A percentile compares a stretch with the other conserved stretches of the same genome.
phyloP scores from a whole-genome alignment of 2,329 filamentous ascomycete species.

The Pestalotiopsis sp. region DNA sequence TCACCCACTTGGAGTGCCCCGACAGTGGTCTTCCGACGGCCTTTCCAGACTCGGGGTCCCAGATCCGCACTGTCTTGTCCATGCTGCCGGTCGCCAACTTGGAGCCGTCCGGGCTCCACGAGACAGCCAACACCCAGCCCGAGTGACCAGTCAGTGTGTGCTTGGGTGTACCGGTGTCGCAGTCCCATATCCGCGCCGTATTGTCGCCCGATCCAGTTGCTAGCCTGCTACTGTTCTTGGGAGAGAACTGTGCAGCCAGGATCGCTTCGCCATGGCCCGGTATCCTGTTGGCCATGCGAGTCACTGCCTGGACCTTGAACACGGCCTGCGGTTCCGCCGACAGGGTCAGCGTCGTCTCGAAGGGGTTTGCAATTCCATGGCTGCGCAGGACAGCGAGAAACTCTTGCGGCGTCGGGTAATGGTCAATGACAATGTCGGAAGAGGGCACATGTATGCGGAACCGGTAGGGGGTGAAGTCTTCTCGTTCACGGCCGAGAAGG shows the following conservation, averaged over 20 bases:
- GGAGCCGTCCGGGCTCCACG: constrained; percentile 82
- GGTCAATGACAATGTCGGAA: constrained; percentile 55
- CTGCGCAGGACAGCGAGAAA: constrained; percentile 55
- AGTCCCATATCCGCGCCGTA: constrained; percentile 92
- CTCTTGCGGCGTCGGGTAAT: constrained; percentile 52
- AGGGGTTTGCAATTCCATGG: constrained; percentile 61
- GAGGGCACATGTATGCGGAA: constrained; percentile 62
- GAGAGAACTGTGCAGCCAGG: constrained; percentile 83
- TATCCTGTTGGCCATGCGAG: constrained; percentile 85
- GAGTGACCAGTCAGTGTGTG: constrained; percentile 86
- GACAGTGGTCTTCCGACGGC: constrained; percentile 72
- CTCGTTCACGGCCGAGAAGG: constrained; percentile 69
- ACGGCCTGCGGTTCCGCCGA: constrained; percentile 82
- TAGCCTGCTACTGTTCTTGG: constrained; percentile 73
- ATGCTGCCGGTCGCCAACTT: constrained; percentile 88
- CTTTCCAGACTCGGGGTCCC: constrained; percentile 83
- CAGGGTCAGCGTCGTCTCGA: constrained; percentile 57
- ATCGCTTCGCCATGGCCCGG: constrained; percentile 92
- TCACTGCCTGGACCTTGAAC: constrained; percentile 90
- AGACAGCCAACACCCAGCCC: constrained; percentile 86
- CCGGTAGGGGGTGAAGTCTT: constrained; percentile 64
- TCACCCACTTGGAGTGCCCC: constrained; percentile 89
- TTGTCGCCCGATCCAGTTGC: constrained; percentile 90
- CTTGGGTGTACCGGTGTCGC: constrained; percentile 87
- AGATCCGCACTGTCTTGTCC: constrained; percentile 82